Evolutionary conservation across 306 rosid species (phyloP), one percentile per base, ranked within the genome.

Genomic region (Cucurbita pepo): DNA sequence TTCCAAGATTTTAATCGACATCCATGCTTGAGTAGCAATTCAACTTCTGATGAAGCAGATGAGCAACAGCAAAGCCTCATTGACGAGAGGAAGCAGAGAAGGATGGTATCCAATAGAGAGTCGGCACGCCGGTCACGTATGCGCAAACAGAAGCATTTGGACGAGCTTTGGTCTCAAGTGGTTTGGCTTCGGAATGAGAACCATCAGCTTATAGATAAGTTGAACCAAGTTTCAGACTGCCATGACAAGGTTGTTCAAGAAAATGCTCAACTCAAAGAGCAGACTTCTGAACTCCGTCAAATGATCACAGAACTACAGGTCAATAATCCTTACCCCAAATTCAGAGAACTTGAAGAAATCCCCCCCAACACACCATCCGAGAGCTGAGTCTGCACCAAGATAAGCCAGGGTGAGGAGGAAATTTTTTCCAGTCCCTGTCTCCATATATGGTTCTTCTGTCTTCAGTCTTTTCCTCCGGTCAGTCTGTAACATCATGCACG

Each of bases 151-250:
- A 89, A 78, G 57, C 96, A 94, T 81, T 86, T 94, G 34, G 96
- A 94, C 65, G 99, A 94, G 77, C 87, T 94, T 1, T 94, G 99
- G 97, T 91, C 96, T 4, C 99, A 94, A 75, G 96, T 94, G 38
- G 80, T 94, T 53, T 91, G 99, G 99, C 88, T 91, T 2, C 77
- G 99, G 51, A 89, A 83, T 59, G 97, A 91, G 91, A 94, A 94
- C 11, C 90, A 85, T 52, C 92, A 86, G 55, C 89, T 94, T n/a
- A 44, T 89, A 1, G 95, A 89, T 37, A 87, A 86, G 82, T 80
- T 94, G 65, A 87, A 83, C 84, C 86, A 81, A 66, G 91, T 83
- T 16, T 87, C 92, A 1, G 97, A 90, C 53, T 72, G 72, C 79
- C 97, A 87, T 75, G 92, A 85, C 18, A 83, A 34, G 56, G 92